These are phyloP conservation scores for Wickerhamiella kurtzmanii DNA, from an alignment of 805 yeast genomes.

Conservation along the genomic window DNA sequence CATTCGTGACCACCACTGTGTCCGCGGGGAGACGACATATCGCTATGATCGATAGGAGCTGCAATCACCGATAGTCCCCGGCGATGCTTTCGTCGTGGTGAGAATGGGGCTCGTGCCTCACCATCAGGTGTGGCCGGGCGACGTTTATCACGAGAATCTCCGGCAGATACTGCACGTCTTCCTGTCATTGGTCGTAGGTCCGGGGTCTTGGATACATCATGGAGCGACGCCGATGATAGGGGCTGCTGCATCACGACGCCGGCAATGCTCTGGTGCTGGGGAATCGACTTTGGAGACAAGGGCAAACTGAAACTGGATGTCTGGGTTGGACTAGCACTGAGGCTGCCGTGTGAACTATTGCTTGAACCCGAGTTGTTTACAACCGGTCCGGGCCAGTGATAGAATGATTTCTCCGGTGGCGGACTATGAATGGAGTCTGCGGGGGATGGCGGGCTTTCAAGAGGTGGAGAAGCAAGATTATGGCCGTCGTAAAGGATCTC, in stretches of 20 bases:
- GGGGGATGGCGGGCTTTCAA: conserved; percentile 1
- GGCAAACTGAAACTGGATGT: too few relatives aligned
- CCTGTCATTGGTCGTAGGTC: not conserved
- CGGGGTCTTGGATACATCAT: not conserved
- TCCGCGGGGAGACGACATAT: not conserved
- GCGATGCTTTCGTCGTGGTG: not conserved
- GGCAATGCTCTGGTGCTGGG: not conserved
- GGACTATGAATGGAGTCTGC: not conserved
- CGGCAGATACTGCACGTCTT: not conserved
- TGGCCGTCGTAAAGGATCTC: not conserved
- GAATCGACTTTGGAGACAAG: not conserved
- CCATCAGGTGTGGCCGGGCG: not conserved
- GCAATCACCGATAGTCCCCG: not conserved
- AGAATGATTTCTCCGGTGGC: not conserved
- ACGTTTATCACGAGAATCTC: not conserved
- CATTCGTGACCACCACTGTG: not conserved
- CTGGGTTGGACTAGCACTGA: too few relatives aligned
- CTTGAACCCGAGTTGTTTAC: too few relatives aligned
- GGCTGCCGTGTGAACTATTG: too few relatives aligned
- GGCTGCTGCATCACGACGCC: not conserved
- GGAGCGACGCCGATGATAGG: not conserved
- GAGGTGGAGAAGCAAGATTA: not conserved
- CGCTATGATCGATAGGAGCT: not conserved
- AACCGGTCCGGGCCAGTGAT: not conserved
- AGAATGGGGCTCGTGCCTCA: not conserved